Base-by-base conservation (phyloP, 1,139 yeast genomes). In the Sugiyamaella novakii region DNA sequence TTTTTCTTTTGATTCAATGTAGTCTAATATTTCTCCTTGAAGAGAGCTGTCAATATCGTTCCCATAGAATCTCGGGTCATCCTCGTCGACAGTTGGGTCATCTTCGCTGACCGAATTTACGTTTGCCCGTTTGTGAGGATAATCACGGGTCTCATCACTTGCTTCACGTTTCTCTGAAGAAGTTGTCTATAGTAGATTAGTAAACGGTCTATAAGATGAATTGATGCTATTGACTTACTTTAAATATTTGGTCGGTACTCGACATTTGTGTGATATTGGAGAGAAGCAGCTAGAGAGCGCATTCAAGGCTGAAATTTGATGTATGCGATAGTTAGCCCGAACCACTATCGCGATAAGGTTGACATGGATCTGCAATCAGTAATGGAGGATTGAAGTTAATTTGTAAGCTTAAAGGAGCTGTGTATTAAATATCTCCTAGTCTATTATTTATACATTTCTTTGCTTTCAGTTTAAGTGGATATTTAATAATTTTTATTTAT, bases 41-140 rank as follows among this genome's bases (percentile, higher is more conserved):
- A 46, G 54, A 21, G 48, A 31, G 3, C 53, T 55, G 15, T 59
- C 57, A n/a, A 62, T 47, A 4, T 66, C 69, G 6, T 62, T 60
- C 7, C 61, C 62, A 28, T 57, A 61, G 43, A 64, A 63, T 17
- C 67, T 54, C 19, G 57, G 62, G 43, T 60, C 62, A 30, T 61
- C 63, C 17, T 60, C 63, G 25, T 55, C 61, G 19, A 53, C 59
- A 21, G 14, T n/a, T n/a, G n/a, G n/a, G n/a, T n/a, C n/a, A n/a
- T n/a, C n/a, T n/a, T 24, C 28, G 12, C 29, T 12, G 34, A 12
- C 31, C 17, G 15, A 22, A 14, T 17, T 19, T 40, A n/a, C 33
- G 38, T 12, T 24, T 22, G 4, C 27, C 3, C 38, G 38, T 21
- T 42, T 38, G 24, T 10, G 7, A 7, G 43, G 42, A 18, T 12